Evolutionary conservation across 1,139 yeast species (phyloP).

Genomic region (Diutina ranongensis): DNA sequence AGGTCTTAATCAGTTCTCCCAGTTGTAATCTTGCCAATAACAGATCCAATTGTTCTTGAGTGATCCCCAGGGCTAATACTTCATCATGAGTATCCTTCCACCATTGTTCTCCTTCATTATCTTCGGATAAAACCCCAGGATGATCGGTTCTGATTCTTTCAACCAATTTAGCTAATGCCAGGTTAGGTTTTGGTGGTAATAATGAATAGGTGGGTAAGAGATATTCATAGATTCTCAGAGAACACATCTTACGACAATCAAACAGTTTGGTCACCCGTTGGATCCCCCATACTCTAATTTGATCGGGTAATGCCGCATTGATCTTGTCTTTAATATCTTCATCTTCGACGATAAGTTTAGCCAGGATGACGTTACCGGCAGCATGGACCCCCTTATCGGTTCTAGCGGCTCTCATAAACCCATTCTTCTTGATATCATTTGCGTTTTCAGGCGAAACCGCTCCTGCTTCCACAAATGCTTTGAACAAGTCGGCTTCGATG

Average conservation of each 20-base stretch:
- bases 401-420: constrained; percentile 93
- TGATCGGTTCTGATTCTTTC: constrained; percentile 36
- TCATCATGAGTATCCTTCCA: constrained; percentile 41
- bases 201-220: constrained; percentile 83
- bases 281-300: constrained; percentile 87
- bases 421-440: constrained; percentile 79
- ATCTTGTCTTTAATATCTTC: constrained; percentile 63
- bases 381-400: constrained; percentile 99
- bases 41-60: constrained; percentile 9
- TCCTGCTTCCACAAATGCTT: constrained; percentile 79
- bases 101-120: constrained; percentile 53
- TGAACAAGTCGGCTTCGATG: constrained; percentile 82
- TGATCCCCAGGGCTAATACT: constrained; percentile 26
- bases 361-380: constrained; percentile 87
- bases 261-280: constrained; percentile 83
- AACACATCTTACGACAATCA: constrained; percentile 92
- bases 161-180: constrained; percentile 51
- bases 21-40: constrained; percentile 9
- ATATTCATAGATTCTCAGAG: constrained; percentile 89
- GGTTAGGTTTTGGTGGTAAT: constrained; percentile 76
- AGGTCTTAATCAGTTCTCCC: constrained; percentile 13
- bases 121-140: constrained; percentile 47
- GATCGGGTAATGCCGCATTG: constrained; percentile 67
- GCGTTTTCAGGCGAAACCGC: constrained; percentile 86
- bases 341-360: constrained; percentile 84